Percentiles rank a stretch among this genome's conserved stretches.
Evolutionary conservation across 495 filamentous ascomycete species (phyloP).

Genomic region (Articulospora tetracladia): DNA sequence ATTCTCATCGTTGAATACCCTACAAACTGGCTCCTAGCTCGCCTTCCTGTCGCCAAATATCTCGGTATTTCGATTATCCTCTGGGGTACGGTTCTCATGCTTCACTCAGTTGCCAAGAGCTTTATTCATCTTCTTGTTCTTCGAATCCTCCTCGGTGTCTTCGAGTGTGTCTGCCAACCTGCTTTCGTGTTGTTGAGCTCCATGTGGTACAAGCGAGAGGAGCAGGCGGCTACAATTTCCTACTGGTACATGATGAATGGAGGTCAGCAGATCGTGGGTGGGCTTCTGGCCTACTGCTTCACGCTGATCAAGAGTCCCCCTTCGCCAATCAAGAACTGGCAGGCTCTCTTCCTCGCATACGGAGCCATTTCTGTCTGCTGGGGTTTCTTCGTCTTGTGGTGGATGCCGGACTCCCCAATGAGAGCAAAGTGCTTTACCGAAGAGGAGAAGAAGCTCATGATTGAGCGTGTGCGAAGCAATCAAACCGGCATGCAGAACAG

Average conservation of each 20-base stretch:
- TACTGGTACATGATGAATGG: slow-evolving; percentile 73
- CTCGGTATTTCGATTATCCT: slow-evolving; percentile 54
- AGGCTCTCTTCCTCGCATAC: slow-evolving; percentile 56
- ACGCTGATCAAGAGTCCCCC: slow-evolving; percentile 11
- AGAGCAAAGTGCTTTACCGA: slow-evolving; percentile 65
- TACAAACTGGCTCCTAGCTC: slow-evolving; percentile 56
- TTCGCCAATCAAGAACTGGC: slow-evolving; percentile 20
- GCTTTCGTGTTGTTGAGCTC: slow-evolving; percentile 55
- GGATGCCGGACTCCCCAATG: slow-evolving; percentile 67
- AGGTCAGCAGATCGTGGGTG: slow-evolving; percentile 41
- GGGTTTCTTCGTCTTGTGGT: slow-evolving; percentile 58
- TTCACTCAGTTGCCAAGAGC: slow-evolving; percentile 43
- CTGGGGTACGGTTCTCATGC: slow-evolving; percentile 53
- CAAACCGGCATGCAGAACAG: slow-evolving; percentile 72
- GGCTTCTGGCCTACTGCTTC: slow-evolving; percentile 24
- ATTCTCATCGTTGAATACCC: slow-evolving; percentile 64
- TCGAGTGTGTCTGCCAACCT: slow-evolving; percentile 58
- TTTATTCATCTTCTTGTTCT: slow-evolving; percentile 49
- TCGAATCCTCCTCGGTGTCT: slow-evolving; percentile 58
- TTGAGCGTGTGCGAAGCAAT: slow-evolving; percentile 62
- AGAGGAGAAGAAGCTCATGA: slow-evolving; percentile 54
- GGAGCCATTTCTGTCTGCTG: slow-evolving; percentile 57
- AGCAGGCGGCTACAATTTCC: slow-evolving; percentile 53
- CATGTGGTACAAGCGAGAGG: slow-evolving; percentile 60
- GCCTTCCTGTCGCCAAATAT: slow-evolving; percentile 56